Evolutionary conservation across 2,329 filamentous ascomycete genomes (phyloP).

Genomic region (Orbilia brochopaga): DNA sequence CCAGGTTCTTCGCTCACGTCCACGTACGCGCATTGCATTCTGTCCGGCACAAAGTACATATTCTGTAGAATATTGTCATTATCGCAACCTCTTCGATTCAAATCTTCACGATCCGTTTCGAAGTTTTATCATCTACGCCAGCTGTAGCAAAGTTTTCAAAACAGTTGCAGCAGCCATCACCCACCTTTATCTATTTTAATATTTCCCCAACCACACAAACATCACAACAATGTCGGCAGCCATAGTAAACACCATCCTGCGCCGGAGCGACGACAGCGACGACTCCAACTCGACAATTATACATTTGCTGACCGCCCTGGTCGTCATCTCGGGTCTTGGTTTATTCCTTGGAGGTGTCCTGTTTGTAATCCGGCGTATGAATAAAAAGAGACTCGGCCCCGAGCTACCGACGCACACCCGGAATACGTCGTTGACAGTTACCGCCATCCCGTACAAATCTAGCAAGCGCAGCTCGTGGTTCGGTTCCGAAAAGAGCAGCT

Average conservation of each 20-base stretch:
- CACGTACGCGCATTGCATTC: constrained; percentile 26
- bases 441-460: constrained; percentile 55
- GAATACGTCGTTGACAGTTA: constrained; percentile 65
- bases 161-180: constrained; percentile 35
- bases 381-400: constrained; percentile 60
- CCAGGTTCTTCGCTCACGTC: background rate
- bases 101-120: constrained; percentile 54
- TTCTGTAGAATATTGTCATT: constrained; percentile 51
- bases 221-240: constrained; percentile 35
- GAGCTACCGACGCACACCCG: constrained; percentile 44
- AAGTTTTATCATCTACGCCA: background rate
- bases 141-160: constrained; percentile 58
- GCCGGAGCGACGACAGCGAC: constrained; percentile 59
- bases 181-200: background rate
- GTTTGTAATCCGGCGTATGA: constrained; percentile 73
- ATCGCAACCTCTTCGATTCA: constrained; percentile 52
- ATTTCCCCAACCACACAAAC: constrained; percentile 15
- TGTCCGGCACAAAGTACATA: constrained; percentile 30
- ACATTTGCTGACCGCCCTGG: constrained; percentile 77
- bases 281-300: constrained; percentile 68
- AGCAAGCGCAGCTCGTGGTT: constrained; percentile 51
- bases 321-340: constrained; percentile 76
- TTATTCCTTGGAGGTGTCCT: constrained; percentile 72
- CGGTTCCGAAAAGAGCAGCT: constrained; percentile 54
- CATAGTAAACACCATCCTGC: constrained; percentile 49